phyloP scores from a whole-genome alignment of 176 grass and related monocot genomes.

The Saccharum officinarum region DNA sequence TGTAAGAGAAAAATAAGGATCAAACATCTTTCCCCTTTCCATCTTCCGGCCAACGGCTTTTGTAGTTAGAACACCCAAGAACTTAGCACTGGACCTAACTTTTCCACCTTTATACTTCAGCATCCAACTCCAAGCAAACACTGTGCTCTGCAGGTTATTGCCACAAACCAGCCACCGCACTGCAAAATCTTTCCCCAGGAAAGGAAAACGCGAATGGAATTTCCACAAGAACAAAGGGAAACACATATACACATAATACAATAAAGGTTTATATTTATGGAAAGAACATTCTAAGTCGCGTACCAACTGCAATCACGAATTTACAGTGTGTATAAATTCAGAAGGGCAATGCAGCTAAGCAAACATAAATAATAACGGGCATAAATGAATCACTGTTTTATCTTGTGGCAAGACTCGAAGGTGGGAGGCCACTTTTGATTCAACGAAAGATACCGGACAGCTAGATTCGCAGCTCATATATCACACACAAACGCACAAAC shows the following conservation, averaged over 20 bases:
- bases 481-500: conserved; percentile 32
- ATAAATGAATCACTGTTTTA: conserved; percentile 66
- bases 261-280: neutral
- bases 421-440: conserved; percentile 52
- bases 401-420: conserved; percentile 58
- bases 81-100: neutral
- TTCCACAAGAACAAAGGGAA: neutral
- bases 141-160: neutral
- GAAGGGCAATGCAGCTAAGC: conserved; percentile 49
- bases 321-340: conserved; percentile 46
- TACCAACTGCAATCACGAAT: conserved; percentile 31
- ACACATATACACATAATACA: neutral
- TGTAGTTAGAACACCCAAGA: neutral
- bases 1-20: neutral
- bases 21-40: neutral
- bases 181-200: neutral
- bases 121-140: conserved; percentile 23
- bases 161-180: neutral
- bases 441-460: conserved; percentile 48
- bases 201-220: neutral
- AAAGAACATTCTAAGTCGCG: conserved; percentile 14
- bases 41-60: neutral
- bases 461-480: conserved; percentile 49
- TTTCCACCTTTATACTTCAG: neutral
- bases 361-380: conserved; percentile 46